A percentile compares a stretch with the other conserved stretches of the same genome.
These are phyloP conservation scores for Chamaecyparis obtusa DNA, from an alignment of 75 land plant species.

Conservation along the genomic window DNA sequence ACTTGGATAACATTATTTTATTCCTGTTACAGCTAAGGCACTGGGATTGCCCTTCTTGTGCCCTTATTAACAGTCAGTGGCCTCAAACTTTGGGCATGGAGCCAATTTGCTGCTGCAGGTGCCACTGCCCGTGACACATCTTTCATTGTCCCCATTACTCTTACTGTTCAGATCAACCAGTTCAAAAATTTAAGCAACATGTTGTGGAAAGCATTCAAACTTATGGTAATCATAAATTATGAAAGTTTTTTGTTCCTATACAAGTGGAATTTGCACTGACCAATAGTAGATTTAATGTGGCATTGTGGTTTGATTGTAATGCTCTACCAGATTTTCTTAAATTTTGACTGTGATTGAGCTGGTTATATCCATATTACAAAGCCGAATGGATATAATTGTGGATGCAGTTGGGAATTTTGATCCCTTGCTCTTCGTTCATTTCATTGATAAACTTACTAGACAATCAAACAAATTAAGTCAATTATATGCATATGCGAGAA, in stretches of 20 bases:
- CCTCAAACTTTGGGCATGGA: constrained; percentile 57
- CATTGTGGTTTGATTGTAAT: too few species aligned
- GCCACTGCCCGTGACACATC: constrained; percentile 25
- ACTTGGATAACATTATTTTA: not conserved
- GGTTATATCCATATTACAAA: too few species aligned
- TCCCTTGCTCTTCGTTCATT: too few species aligned
- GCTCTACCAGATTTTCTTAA: too few species aligned
- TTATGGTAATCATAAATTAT: not conserved
- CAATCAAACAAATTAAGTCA: too few species aligned
- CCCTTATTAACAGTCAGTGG: constrained; percentile 53
- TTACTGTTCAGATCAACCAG: constrained; percentile 24
- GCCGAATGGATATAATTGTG: too few species aligned
- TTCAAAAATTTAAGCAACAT: constrained; percentile 27
- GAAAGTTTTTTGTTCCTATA: not conserved
- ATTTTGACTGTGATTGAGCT: too few species aligned
- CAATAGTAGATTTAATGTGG: too few species aligned
- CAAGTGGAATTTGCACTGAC: too few species aligned
- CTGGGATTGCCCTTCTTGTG: constrained; percentile 46
- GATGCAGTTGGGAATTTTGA: too few species aligned
- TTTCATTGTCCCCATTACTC: constrained; percentile 26
- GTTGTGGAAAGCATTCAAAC: not conserved
- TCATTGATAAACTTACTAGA: too few species aligned
- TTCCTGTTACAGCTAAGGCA: constrained; percentile 33
- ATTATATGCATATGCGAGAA: not conserved
- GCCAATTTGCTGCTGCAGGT: constrained; percentile 76